Conservation (phyloP, 768 basidiomycete species). For the Calocera viscosa region DNA sequence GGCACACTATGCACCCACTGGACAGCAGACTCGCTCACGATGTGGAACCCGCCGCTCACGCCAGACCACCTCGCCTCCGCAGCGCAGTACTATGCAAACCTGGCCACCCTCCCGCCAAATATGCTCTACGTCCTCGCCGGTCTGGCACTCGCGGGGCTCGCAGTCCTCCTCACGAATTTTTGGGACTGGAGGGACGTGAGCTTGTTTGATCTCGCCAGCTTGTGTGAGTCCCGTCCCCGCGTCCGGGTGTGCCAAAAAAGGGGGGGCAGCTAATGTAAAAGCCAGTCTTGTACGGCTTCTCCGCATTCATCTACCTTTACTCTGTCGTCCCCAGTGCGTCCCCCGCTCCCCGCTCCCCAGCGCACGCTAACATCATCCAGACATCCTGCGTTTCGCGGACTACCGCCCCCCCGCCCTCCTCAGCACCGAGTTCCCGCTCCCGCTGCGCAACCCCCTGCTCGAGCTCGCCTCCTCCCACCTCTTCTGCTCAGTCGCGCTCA, state of each 20-base stretch:
- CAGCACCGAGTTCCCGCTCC: constrained; percentile 47
- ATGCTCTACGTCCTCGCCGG: constrained; percentile 46
- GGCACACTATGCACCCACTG: constrained; percentile 78
- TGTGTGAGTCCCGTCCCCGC: constrained; percentile 42
- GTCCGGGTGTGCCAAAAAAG: neutral
- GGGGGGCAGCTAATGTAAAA: neutral
- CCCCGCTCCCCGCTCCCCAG: neutral
- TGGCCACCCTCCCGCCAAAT: constrained; percentile 50
- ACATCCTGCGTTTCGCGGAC: constrained; percentile 32
- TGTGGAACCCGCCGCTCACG: constrained; percentile 77
- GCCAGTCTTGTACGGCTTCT: constrained; percentile 61
- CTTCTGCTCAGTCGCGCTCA: constrained; percentile 75
- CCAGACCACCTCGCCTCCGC: constrained; percentile 74
- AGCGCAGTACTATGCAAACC: constrained; percentile 67
- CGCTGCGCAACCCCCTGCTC: constrained; percentile 50
- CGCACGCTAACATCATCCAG: constrained; percentile 44
- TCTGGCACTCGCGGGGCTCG: constrained; percentile 46
- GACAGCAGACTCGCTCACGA: constrained; percentile 83
- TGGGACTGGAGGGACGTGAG: constrained; percentile 68
- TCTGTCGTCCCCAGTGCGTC: constrained; percentile 69
- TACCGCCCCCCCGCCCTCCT: constrained; percentile 15
- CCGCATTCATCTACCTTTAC: constrained; percentile 58
- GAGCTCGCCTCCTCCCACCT: constrained; percentile 75
- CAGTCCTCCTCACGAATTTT: constrained; percentile 65
- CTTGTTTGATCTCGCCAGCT: constrained; percentile 86